Percentiles rank a stretch among this genome's conserved stretches.
Conservation (phyloP, 2,329 filamentous ascomycete genomes). For the Monilinia vaccinii-corymbosi region DNA sequence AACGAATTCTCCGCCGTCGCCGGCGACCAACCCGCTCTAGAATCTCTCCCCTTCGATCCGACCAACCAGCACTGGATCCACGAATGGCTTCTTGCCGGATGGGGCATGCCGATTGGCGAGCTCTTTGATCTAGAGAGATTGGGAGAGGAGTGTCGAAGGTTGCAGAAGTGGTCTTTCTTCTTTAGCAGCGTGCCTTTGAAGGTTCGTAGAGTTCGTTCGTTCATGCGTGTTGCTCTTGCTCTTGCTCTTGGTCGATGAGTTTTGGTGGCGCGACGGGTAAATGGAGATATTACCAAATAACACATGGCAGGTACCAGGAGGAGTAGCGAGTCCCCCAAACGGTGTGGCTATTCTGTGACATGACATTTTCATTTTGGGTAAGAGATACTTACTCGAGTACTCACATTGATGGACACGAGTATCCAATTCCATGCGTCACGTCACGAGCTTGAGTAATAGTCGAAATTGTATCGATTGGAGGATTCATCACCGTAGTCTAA, state of each 20-base stretch:
- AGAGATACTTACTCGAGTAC: too few species aligned
- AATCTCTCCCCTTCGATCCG: constrained; percentile 32
- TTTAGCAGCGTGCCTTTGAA: constrained; percentile 52
- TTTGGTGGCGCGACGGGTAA: too few species aligned
- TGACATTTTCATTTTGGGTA: too few species aligned
- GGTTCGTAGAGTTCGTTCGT: constrained; percentile 40
- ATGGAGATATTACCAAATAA: neutral
- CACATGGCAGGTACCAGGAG: constrained; percentile 19
- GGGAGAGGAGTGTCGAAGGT: constrained; percentile 41
- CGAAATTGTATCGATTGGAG: too few species aligned
- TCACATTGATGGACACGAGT: too few species aligned
- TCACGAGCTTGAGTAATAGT: too few species aligned
- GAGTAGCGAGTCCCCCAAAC: constrained; percentile 25
- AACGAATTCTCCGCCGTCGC: constrained; percentile 37
- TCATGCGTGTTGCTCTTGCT: too few species aligned
- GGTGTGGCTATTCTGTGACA: constrained; percentile 25
- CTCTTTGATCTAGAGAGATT: constrained; percentile 38
- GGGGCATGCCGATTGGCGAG: constrained; percentile 44
- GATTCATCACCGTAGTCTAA: too few species aligned
- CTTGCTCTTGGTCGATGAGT: neutral
- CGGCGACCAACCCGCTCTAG: constrained; percentile 36
- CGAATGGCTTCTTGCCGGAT: constrained; percentile 38
- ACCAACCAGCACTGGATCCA: constrained; percentile 22
- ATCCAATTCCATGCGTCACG: too few species aligned
- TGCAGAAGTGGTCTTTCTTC: constrained; percentile 50